Base-by-base conservation (phyloP, 768 basidiomycete species). In the Suillus bovinus region DNA sequence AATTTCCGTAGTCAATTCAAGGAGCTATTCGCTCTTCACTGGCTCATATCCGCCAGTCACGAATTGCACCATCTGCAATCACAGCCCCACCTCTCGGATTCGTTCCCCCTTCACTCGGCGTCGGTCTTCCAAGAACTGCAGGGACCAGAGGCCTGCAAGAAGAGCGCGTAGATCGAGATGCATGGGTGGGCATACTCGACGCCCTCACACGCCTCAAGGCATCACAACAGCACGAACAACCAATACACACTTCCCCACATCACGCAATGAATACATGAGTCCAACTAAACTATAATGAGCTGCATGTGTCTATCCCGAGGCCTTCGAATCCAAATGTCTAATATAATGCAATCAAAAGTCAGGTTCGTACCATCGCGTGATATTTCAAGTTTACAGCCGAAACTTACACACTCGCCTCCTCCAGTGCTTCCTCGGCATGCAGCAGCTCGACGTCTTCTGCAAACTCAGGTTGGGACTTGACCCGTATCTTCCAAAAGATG, bases 11-110 rank as follows among this genome's bases (percentile, higher is more conserved):
- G 91, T 77, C 83, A n/a, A 90, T 93, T 62, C 91, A 94, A 73
- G 81, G 80, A 36, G 83, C 86, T 36, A 83, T 94, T 62, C 87
- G 91, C 42, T 90, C 90, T 16, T 89, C 89, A 4, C 79, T 93
- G 63, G 91, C 91, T 20, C 90, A 93, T 67, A 89, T 94, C 63
- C 82, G 90, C 13, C 86, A 89, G 68, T 89, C 90, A 11, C 86
- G 91, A 66, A 91, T 93, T 70, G 89, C 91, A 46, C 91, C 91
- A 10, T 90, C 90, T n/a, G 87, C 90, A n/a, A 91, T 94, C 68
- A 89, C 88, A 55, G 91, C 91, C 1, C 90, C 90, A 38, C 83
- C 86, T 7, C 82, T 81, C 0, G 85, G 84, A 31, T 90, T 91
- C 70, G 78, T 92, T 11, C 91, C 91, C 7, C 87, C 91, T 4